These are phyloP conservation scores for Niebla homalea DNA, from an alignment of 495 filamentous ascomycete species.

Conservation along the genomic window DNA sequence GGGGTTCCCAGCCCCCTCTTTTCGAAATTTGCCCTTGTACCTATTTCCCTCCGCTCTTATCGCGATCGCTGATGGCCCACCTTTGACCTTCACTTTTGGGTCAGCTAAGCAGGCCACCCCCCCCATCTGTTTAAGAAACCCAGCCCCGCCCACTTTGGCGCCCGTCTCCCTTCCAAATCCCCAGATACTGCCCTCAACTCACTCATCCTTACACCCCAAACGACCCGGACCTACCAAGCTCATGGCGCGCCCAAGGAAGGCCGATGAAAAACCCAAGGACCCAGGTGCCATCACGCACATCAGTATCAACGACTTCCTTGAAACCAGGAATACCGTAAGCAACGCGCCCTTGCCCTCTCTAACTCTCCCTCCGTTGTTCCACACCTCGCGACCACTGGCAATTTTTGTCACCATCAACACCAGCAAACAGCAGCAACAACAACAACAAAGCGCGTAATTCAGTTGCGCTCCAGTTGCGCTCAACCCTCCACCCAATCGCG, in stretches of 20 bases:
- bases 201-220: not conserved
- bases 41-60: too few relatives aligned
- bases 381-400: constrained; percentile 8
- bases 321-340: constrained; percentile 53
- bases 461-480: constrained; percentile 1
- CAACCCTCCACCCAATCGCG: not conserved
- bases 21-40: not conserved
- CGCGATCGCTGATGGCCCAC: not conserved
- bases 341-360: constrained; percentile 6
- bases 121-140: constrained; percentile 7
- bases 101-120: not conserved
- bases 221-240: too few relatives aligned
- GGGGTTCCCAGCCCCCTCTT: not conserved
- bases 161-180: constrained; percentile 1
- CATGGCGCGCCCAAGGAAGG: constrained; percentile 38
- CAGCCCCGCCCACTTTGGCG: not conserved
- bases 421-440: not conserved
- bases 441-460: not conserved
- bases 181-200: not conserved
- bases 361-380: constrained; percentile 14
- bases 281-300: constrained; percentile 29
- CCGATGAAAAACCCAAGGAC: constrained; percentile 29
- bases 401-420: too few relatives aligned
- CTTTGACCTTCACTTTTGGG: not conserved
- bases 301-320: constrained; percentile 47